Conservation (phyloP, 2,329 filamentous ascomycete genomes). For the Ophiostoma quercus region DNA sequence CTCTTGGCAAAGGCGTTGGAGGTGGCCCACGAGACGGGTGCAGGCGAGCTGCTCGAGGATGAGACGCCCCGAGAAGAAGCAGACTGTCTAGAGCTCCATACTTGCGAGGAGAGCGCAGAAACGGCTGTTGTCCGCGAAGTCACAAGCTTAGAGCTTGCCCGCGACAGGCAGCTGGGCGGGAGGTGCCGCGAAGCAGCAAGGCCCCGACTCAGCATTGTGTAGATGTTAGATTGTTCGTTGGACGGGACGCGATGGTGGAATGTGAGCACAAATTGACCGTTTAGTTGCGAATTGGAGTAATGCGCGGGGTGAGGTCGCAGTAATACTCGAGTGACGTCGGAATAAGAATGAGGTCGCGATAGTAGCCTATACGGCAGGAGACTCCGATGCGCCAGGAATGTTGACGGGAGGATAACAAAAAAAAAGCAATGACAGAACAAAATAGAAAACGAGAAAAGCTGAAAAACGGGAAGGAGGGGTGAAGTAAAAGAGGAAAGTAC, state of each 20-base stretch:
- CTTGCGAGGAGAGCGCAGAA: background rate
- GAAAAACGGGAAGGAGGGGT: constrained; percentile 12
- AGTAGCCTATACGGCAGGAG: background rate
- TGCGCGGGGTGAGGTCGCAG: background rate
- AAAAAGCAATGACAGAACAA: constrained; percentile 8
- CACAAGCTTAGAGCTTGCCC: constrained; percentile 14
- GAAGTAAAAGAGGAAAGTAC: constrained; percentile 12
- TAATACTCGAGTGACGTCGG: background rate
- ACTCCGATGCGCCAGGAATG: background rate
- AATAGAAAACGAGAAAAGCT: background rate
- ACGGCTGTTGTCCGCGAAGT: background rate
- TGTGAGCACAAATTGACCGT: background rate
- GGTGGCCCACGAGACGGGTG: constrained; percentile 25
- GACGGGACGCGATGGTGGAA: background rate
- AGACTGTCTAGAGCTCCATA: constrained; percentile 23
- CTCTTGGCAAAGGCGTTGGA: constrained; percentile 27
- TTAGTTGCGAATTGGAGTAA: constrained; percentile 6
- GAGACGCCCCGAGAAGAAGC: constrained; percentile 12
- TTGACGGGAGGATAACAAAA: constrained; percentile 11
- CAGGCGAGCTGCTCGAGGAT: constrained; percentile 16
- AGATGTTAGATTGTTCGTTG: background rate
- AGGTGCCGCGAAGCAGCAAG: constrained; percentile 24
- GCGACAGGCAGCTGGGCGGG: constrained; percentile 17
- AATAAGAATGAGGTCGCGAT: background rate
- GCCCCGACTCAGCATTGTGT: constrained; percentile 28